Conservation (phyloP, 768 basidiomycete species). For the Kwoniella bestiolae region DNA sequence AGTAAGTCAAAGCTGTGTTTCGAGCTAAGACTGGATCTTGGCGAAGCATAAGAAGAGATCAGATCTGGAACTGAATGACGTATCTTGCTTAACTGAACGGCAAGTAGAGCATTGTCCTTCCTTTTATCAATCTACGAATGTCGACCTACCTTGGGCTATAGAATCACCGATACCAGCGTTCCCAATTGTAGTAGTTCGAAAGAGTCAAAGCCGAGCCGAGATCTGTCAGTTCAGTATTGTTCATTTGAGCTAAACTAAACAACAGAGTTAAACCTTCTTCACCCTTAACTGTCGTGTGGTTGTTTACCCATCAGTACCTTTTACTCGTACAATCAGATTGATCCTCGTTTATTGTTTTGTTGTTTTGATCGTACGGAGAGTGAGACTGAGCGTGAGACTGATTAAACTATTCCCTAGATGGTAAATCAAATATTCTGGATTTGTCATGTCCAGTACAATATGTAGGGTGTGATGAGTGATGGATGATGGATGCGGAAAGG, state of each 20-base stretch:
- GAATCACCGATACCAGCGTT: no score
- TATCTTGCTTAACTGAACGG: no score
- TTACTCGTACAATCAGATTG: not conserved
- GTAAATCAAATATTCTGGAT: not conserved
- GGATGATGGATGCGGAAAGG: constrained; percentile 1
- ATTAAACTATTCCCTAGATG: not conserved
- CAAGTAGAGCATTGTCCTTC: no score
- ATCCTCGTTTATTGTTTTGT: not conserved
- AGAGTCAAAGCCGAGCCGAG: no score
- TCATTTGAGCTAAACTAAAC: no score
- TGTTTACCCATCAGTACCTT: not conserved
- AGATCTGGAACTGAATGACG: no score
- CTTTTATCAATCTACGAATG: no score
- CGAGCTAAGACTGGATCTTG: not conserved
- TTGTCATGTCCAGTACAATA: not conserved
- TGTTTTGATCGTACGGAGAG: not conserved
- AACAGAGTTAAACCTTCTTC: not conserved
- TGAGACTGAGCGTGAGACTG: not conserved
- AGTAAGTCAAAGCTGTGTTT: not conserved
- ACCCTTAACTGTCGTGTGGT: not conserved
- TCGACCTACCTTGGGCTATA: no score
- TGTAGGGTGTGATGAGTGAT: not conserved
- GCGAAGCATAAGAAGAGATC: not conserved
- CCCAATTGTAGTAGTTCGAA: no score
- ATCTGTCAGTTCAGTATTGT: no score